Evolutionary conservation across 2,329 filamentous ascomycete genomes (phyloP).

Genomic region (Amauroascus verrucosus): DNA sequence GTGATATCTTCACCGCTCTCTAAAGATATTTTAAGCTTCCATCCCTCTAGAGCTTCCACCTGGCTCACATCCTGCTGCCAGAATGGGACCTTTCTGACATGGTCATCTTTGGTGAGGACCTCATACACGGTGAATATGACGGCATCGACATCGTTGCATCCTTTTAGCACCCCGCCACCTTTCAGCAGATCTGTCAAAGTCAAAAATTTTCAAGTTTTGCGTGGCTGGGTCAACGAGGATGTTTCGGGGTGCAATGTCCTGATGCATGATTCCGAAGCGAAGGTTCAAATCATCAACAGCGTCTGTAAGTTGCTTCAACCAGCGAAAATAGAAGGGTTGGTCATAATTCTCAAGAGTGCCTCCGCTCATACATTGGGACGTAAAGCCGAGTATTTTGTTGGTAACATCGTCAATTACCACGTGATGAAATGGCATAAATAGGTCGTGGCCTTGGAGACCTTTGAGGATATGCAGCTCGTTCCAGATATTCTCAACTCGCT

Average conservation of each 20-base stretch:
- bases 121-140: constrained; percentile 11
- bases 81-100: neutral
- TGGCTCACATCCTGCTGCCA: neutral
- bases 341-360: constrained; percentile 10
- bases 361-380: constrained; percentile 6
- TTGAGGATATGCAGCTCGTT: constrained; percentile 11
- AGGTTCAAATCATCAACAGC: constrained; percentile 13
- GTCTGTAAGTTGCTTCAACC: constrained; percentile 13
- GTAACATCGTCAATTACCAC: constrained; percentile 11
- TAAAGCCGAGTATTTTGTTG: constrained; percentile 10
- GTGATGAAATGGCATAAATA: constrained; percentile 9
- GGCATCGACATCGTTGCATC: constrained; percentile 4
- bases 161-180: neutral
- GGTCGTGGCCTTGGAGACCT: neutral
- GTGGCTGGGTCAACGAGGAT: constrained; percentile 10
- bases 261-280: constrained; percentile 11
- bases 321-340: constrained; percentile 8
- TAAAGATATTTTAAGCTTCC: neutral
- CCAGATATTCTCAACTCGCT: constrained; percentile 6
- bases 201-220: constrained; percentile 6
- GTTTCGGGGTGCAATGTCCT: no score
- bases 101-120: constrained; percentile 8
- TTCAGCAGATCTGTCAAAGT: constrained; percentile 7
- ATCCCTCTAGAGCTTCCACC: constrained; percentile 8
- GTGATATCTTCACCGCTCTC: no score